Evolutionary conservation across 192 early-diverging fungal genomes (phyloP).

Genomic region (Mortierella antarctica): DNA sequence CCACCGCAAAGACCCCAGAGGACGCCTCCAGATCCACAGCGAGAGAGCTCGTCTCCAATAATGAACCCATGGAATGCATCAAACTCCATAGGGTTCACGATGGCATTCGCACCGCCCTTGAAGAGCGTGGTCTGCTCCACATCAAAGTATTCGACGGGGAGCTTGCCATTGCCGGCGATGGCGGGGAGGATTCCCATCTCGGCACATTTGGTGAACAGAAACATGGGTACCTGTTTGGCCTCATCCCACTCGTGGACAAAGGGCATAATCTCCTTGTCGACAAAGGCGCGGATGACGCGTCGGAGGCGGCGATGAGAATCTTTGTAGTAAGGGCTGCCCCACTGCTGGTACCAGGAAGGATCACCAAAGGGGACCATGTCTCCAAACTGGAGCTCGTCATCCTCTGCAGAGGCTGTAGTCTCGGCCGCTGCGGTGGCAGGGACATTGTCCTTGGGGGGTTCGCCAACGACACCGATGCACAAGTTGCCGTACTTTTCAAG

Average conservation of each 20-base stretch:
- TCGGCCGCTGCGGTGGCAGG: constrained; percentile 14
- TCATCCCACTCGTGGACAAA: constrained; percentile 87
- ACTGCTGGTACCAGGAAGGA: constrained; percentile 80
- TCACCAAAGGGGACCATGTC: constrained; percentile 83
- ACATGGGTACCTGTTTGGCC: constrained; percentile 77
- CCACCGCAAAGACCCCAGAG: constrained; percentile 84
- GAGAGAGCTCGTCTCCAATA: constrained; percentile 80
- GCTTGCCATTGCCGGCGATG: constrained; percentile 48
- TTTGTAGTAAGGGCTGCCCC: constrained; percentile 82
- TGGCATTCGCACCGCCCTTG: constrained; percentile 31
- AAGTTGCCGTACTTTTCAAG: constrained; percentile 74
- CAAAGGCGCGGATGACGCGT: constrained; percentile 72
- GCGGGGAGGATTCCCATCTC: constrained; percentile 75
- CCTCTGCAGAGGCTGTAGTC: constrained; percentile 36
- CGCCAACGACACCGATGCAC: constrained; percentile 72
- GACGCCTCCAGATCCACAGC: constrained; percentile 84
- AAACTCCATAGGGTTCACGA: constrained; percentile 64
- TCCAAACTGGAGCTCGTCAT: constrained; percentile 72
- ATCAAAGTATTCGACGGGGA: constrained; percentile 45
- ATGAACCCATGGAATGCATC: constrained; percentile 80
- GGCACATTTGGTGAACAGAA: constrained; percentile 77
- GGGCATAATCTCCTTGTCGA: constrained; percentile 83
- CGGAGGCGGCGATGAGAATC: constrained; percentile 75
- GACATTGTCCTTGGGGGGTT: constrained; percentile 30
- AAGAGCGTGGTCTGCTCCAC: constrained; percentile 30